Conservation (phyloP, 495 filamentous ascomycete species). For the Choiromyces venosus region DNA sequence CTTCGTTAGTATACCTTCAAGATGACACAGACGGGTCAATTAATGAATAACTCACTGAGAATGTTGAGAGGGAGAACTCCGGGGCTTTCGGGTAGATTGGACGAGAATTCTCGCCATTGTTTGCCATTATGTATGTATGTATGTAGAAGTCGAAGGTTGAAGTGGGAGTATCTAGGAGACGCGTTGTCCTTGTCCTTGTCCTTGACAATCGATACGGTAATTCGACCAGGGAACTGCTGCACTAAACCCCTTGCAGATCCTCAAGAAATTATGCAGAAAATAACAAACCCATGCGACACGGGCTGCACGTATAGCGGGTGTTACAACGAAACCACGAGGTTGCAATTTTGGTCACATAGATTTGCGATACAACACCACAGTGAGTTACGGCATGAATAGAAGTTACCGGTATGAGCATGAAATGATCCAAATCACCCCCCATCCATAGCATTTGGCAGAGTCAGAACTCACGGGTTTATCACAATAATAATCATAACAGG, state of each 20-base stretch:
- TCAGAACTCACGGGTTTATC: too few relatives aligned
- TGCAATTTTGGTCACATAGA: not conserved
- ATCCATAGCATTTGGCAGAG: too few relatives aligned
- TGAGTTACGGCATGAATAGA: too few relatives aligned
- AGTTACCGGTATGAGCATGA: too few relatives aligned
- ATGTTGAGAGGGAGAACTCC: conserved; percentile 65
- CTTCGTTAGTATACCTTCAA: conserved; percentile 9
- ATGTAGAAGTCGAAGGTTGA: conserved; percentile 13
- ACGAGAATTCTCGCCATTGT: conserved; percentile 42
- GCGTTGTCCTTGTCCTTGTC: not conserved
- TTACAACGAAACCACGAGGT: not conserved
- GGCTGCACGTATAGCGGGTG: not conserved
- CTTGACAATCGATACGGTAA: not conserved
- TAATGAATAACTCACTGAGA: conserved; percentile 46
- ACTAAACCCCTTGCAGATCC: not conserved
- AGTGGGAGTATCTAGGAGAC: not conserved
- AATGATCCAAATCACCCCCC: too few relatives aligned
- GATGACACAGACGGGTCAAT: not conserved
- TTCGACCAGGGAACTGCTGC: not conserved
- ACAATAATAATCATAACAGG: too few relatives aligned
- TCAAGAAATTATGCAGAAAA: not conserved
- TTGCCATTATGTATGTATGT: conserved; percentile 32
- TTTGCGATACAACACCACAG: too few relatives aligned
- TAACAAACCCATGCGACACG: not conserved
- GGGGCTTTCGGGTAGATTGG: conserved; percentile 58